Evolutionary conservation across 83 land plant species (phyloP).

Genomic region (Picea abies): DNA sequence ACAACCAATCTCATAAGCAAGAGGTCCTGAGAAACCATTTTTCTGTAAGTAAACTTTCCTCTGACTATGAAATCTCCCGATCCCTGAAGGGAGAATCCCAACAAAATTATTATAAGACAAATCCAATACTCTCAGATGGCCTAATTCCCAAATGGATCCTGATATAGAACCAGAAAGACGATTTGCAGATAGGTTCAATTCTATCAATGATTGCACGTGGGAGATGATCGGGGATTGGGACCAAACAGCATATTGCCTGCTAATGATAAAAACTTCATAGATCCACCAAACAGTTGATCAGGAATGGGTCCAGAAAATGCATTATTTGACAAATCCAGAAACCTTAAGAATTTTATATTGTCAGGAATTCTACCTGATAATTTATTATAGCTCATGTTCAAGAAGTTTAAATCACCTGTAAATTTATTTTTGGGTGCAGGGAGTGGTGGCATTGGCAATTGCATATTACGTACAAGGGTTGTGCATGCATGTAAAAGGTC

Average conservation of each 20-base stretch:
- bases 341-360: slow-evolving; percentile 52
- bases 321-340: slow-evolving; percentile 54
- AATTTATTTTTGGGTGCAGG: too few relatives aligned
- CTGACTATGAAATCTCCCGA: slow-evolving; percentile 31
- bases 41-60: slow-evolving; percentile 38
- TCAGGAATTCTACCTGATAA: slow-evolving; percentile 52
- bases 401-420: too few relatives aligned
- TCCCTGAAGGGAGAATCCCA: slow-evolving; percentile 41
- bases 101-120: slow-evolving; percentile 47
- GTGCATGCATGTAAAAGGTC: too few relatives aligned
- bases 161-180: slow-evolving; percentile 39
- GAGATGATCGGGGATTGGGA: slow-evolving; percentile 34
- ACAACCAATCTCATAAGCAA: slow-evolving; percentile 52
- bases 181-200: slow-evolving; percentile 49
- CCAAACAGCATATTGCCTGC: slow-evolving; percentile 55
- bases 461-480: too few relatives aligned
- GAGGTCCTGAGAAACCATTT: slow-evolving; percentile 44
- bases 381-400: slow-evolving; percentile 37
- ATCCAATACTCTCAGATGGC: slow-evolving; percentile 49
- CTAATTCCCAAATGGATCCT: slow-evolving; percentile 31
- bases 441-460: too few relatives aligned
- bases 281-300: slow-evolving; percentile 9
- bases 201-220: slow-evolving; percentile 26
- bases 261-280: slow-evolving; percentile 21
- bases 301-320: slow-evolving; percentile 61